These are phyloP conservation scores for Centella asiatica DNA, from an alignment of 129 eudicot species.

Conservation along the genomic window DNA sequence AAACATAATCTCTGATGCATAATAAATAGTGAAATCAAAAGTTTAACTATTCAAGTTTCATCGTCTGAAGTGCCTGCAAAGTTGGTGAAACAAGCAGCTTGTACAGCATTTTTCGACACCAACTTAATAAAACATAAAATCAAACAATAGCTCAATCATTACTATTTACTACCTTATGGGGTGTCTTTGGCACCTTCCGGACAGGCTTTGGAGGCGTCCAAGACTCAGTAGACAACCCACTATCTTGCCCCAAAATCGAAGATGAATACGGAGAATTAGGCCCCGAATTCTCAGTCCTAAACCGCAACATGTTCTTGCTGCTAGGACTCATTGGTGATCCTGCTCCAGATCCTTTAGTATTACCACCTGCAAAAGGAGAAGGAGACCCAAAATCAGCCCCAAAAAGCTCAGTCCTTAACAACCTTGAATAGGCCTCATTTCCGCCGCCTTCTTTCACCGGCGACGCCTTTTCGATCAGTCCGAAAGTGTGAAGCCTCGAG, in stretches of 20 bases:
- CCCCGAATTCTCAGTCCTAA: constrained; percentile 72
- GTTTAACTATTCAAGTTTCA: too few species aligned
- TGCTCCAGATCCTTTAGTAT: constrained; percentile 25
- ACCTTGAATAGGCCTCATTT: constrained; percentile 66
- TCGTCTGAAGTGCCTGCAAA: neutral
- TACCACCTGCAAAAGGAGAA: constrained; percentile 74
- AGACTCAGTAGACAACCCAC: constrained; percentile 40
- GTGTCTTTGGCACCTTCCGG: constrained; percentile 90
- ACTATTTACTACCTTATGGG: constrained; percentile 97
- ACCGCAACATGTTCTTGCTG: constrained; percentile 77
- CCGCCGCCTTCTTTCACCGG: constrained; percentile 62
- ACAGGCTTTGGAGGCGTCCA: constrained; percentile 80
- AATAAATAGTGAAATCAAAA: too few species aligned
- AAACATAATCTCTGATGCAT: too few species aligned
- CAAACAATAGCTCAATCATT: neutral
- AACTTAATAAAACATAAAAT: too few species aligned
- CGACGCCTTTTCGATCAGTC: constrained; percentile 57
- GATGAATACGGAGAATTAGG: constrained; percentile 61
- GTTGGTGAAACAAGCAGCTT: too few species aligned
- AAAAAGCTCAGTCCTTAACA: constrained; percentile 66
- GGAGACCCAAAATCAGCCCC: constrained; percentile 85
- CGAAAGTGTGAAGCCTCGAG: constrained; percentile 90
- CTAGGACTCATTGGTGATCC: constrained; percentile 57
- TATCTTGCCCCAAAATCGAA: constrained; percentile 68
- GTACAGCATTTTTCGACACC: too few species aligned